Evolutionary conservation across 2,329 filamentous ascomycete genomes (phyloP), one percentile per base, ranked within the genome.

Genomic region (Fusarium vanettenii): DNA sequence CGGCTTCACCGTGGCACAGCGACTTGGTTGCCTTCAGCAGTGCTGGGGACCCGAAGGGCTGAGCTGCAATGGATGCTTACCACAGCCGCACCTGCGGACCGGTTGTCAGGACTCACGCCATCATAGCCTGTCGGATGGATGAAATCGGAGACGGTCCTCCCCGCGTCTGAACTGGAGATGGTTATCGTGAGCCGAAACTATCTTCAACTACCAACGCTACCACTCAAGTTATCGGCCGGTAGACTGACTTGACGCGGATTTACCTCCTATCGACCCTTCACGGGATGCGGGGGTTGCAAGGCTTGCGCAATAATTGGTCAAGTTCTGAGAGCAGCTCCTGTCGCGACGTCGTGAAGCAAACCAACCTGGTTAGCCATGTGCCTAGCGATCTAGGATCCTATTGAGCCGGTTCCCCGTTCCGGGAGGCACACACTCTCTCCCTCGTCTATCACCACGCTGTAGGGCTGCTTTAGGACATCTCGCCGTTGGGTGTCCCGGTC

Each of bases 401-500:
- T 59, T 60, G 60, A 73, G 60, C 48, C 68, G 59, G 72, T 52
- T 69, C 69, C 69, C 60, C 43, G 60, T 56, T 62, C 48, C 33
- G 52, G 62, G 25, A 39, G 52, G 22, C n/a, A 22, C 61, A 20
- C 29, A 52, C 41, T 22, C 48, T 45, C 20, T 67, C 37, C 41
- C 31, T 66, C n/a, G 20, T 56, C 48, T 57, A 64, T 57, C 61
- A 64, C 25, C 48, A 56, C 61, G 61, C 31, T 48, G 33, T 55
- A 41, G 60, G 45, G 41, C 60, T 64, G 60, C 39, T 72, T 74
- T 69, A 20, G 71, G 69, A 50, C 64, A 62, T 67, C 43, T 48
- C 50, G 31, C 63, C 66, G 66, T 69, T 60, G 29, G 69, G 20
- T 56, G 60, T 63, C 73, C 72, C 72, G 66, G 72, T 67, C 57